phyloP scores from a whole-genome alignment of 768 basidiomycete species.

The Rhizopogon vesiculosus region DNA sequence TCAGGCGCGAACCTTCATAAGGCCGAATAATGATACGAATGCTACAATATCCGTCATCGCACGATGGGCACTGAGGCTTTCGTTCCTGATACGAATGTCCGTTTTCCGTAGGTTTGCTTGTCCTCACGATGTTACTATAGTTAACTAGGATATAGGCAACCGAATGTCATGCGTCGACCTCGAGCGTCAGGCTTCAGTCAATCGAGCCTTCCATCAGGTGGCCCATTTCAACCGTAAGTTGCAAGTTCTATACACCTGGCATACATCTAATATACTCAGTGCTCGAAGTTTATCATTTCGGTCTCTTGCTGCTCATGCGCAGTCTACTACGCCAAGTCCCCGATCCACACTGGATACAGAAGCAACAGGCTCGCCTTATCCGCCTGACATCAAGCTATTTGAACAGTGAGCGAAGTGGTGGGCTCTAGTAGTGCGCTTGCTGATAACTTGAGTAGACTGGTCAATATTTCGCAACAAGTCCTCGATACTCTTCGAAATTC shows the following conservation, averaged over 20 bases:
- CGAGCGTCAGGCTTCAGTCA: too few relatives aligned
- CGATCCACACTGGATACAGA: background rate
- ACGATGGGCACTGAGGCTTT: background rate
- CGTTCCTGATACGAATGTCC: background rate
- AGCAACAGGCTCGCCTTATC: background rate
- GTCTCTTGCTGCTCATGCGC: background rate
- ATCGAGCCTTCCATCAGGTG: too few relatives aligned
- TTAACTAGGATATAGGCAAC: background rate
- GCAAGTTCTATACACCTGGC: background rate
- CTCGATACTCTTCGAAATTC: constrained; percentile 2
- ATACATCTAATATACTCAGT: background rate
- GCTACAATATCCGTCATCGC: background rate
- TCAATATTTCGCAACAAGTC: background rate
- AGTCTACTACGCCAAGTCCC: background rate
- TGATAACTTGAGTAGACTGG: background rate
- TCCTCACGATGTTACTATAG: background rate
- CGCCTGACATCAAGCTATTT: background rate
- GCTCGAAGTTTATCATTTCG: background rate
- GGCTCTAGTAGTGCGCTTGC: background rate
- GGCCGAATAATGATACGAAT: background rate
- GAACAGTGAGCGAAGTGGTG: background rate
- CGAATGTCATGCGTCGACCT: background rate
- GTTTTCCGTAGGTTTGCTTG: background rate
- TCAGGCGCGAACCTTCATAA: background rate
- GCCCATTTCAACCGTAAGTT: background rate